Conservation (phyloP, 1,284 basidiomycete genomes). For the Meira miltonrushii region DNA sequence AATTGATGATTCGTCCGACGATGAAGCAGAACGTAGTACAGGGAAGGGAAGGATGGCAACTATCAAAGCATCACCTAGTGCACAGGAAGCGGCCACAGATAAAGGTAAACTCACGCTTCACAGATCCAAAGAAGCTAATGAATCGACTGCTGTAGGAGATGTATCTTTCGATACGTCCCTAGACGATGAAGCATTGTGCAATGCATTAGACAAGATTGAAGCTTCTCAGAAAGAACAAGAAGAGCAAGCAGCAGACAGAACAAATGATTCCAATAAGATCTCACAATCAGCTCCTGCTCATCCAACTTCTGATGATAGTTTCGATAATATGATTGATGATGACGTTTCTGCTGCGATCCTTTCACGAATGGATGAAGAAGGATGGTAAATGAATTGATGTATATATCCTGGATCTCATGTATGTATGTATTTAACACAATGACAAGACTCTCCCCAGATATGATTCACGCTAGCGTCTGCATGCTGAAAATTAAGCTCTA, state of each 20-base stretch:
- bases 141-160: not conserved
- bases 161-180: not conserved
- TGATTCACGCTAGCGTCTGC: no score
- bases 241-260: not conserved
- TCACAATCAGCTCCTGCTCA: not conserved
- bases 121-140: not conserved
- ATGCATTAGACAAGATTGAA: not conserved
- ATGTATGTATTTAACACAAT: no score
- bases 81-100: not conserved
- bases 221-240: not conserved
- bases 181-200: not conserved
- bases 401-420: not conserved
- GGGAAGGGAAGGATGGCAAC: not conserved
- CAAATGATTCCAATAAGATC: not conserved
- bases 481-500: no score
- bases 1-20: conserved; percentile 5
- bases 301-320: conserved; percentile 4
- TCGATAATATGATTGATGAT: not conserved
- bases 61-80: not conserved
- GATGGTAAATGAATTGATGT: not conserved
- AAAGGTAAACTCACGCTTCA: not conserved
- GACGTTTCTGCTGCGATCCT: not conserved
- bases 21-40: conserved; percentile 1
- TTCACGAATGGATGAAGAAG: not conserved
- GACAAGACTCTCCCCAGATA: no score